Base-by-base conservation (phyloP, 2,329 filamentous ascomycete species). In the Juglanconis oblonga region DNA sequence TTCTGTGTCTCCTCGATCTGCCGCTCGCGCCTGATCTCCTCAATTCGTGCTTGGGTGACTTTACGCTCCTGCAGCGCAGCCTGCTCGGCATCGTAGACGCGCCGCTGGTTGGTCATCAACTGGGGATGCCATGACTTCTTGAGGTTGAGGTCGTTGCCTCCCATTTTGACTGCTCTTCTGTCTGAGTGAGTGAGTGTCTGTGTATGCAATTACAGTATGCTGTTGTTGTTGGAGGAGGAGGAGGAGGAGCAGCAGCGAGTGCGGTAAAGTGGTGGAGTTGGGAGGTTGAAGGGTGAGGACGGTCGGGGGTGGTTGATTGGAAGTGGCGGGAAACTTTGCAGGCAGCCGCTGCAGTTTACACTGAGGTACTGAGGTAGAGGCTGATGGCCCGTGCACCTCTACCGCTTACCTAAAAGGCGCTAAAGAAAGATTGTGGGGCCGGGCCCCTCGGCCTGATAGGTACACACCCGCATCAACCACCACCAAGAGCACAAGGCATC, bases 71-170 rank as follows among this genome's bases (percentile, higher is more conserved):
- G 91, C 11, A 99, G 86, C 3, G 94, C 95, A 66, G 92, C 91
- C 73, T 95, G 88, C 72, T 98, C 93, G 74, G 96, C 91, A 64
- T 94, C 87, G 87, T 91, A 97, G 67, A 97, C 93, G 73, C 86
- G 86, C 74, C 87, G 86, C 80, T 96, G 95, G 75, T 99, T 99
- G 78, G 88, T 90, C 77, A 92, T 87, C 66, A 97, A 83, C 68
- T 88, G 87, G 62, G 95, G 94, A 77, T 99, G 94, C 87, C 94
- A 99, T 81, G 91, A 90, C 77, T 92, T 92, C 78, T 97, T 97
- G 69, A 96, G 78, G 72, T 98, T 97, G 71, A 99, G 85, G 82
- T 98, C 93, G 72, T 92, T 92, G 79, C 75, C 74, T 72, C 93
- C 93, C 90, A 96, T 97, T 65, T 77, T 89, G 17, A 24, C 17